These are phyloP conservation scores for Suhomyces anneliseae DNA, from an alignment of 1,139 yeast species.

Conservation along the genomic window DNA sequence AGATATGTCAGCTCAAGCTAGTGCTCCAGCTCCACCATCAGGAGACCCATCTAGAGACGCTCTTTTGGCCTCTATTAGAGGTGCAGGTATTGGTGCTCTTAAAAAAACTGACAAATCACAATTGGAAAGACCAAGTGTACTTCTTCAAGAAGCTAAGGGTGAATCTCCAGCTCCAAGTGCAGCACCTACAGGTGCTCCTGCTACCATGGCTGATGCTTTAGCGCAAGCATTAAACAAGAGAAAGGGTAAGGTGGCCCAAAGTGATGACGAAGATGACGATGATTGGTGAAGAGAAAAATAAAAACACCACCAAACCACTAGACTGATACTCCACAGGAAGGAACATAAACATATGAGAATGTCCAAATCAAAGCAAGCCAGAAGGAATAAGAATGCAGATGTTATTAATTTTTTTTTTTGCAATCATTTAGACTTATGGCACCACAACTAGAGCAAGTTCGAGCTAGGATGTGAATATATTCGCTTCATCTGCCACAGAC, in stretches of 20 bases:
- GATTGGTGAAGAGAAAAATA: constrained; percentile 47
- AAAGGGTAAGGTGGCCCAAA: constrained; percentile 76
- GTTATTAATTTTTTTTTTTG: too few species aligned
- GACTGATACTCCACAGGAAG: too few species aligned
- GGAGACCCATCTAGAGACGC: constrained; percentile 75
- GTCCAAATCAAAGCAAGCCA: too few species aligned
- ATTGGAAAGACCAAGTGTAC: constrained; percentile 72
- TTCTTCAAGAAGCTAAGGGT: constrained; percentile 72
- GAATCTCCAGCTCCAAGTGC: constrained; percentile 38
- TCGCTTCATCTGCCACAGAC: too few species aligned
- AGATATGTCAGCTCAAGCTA: background rate
- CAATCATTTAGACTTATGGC: too few species aligned
- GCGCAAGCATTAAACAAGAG: constrained; percentile 83
- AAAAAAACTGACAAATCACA: constrained; percentile 81
- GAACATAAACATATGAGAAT: too few species aligned
- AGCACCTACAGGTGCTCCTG: constrained; percentile 50
- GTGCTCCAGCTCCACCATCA: constrained; percentile 19
- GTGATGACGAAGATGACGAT: constrained; percentile 85
- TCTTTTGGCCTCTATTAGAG: constrained; percentile 79
- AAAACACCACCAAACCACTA: background rate
- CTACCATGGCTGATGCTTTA: constrained; percentile 77
- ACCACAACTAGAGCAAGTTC: too few species aligned
- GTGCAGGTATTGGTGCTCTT: constrained; percentile 67
- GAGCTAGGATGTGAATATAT: too few species aligned
- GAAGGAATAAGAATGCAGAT: too few species aligned